Conservation (phyloP, 345 rosid genomes). For the Lenwebbia sp. region DNA sequence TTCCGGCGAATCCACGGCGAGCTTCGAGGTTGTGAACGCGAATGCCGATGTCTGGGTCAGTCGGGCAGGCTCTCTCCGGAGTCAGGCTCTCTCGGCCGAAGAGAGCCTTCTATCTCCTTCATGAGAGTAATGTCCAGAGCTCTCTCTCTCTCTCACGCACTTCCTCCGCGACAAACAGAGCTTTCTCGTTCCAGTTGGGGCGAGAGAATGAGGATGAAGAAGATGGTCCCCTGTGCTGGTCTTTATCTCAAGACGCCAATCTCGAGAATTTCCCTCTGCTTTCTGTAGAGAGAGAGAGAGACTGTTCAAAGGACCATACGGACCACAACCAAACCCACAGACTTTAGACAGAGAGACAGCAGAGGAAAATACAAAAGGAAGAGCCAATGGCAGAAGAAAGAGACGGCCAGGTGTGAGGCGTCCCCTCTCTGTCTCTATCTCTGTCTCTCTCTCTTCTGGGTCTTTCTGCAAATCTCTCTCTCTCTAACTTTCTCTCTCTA, state of each 20-base stretch:
- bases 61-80: conserved; percentile 42
- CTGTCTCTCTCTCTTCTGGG: neutral
- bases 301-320: neutral
- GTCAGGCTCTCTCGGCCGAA: conserved; percentile 6
- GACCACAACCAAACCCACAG: conserved; percentile 4
- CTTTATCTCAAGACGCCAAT: conserved; percentile 30
- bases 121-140: conserved; percentile 9
- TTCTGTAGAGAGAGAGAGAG: neutral
- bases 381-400: neutral
- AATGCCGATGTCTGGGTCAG: neutral
- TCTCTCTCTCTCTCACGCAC: neutral
- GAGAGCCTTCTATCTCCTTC: conserved; percentile 53
- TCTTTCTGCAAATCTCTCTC: neutral
- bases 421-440: neutral
- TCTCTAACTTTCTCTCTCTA: conserved; percentile 9
- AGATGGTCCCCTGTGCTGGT: conserved; percentile 5
- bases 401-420: neutral
- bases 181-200: neutral
- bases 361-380: neutral
- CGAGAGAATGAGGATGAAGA: neutral
- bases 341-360: neutral
- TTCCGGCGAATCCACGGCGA: neutral
- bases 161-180: neutral
- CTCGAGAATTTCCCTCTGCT: conserved; percentile 30
- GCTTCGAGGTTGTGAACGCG: too few relatives aligned